These are phyloP conservation scores for Entomortierella lignicola DNA, from an alignment of 192 early-diverging fungal species.

Conservation along the genomic window DNA sequence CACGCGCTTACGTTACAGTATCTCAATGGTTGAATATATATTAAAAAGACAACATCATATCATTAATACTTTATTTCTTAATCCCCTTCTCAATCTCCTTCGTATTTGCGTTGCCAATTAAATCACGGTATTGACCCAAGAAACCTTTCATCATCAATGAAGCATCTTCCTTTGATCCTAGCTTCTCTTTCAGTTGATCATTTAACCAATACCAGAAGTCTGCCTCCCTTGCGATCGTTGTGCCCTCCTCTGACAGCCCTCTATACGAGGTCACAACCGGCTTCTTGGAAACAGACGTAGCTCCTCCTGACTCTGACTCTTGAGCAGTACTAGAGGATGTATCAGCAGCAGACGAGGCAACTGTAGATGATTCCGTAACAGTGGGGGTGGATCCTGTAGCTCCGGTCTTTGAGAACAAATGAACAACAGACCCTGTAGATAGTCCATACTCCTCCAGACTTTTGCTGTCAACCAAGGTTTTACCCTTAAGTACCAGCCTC, in stretches of 20 bases:
- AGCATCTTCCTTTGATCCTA: slow-evolving; percentile 51
- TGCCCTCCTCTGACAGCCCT: slow-evolving; percentile 38
- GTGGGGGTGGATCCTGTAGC: neutral
- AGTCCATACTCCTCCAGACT: slow-evolving; percentile 63
- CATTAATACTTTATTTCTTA: slow-evolving; percentile 42
- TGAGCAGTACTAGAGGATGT: neutral
- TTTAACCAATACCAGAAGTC: slow-evolving; percentile 56
- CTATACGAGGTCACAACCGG: slow-evolving; percentile 30
- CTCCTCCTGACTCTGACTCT: neutral
- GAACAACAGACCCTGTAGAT: slow-evolving; percentile 54
- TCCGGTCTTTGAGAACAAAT: slow-evolving; percentile 62
- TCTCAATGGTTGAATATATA: too few species aligned
- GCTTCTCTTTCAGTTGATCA: slow-evolving; percentile 43
- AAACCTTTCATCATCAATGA: slow-evolving; percentile 50
- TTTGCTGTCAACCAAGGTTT: slow-evolving; percentile 66
- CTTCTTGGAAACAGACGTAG: slow-evolving; percentile 10
- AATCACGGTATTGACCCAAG: slow-evolving; percentile 44
- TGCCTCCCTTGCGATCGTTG: slow-evolving; percentile 33
- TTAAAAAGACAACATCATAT: too few species aligned
- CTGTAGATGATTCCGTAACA: neutral
- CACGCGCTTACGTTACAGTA: too few species aligned
- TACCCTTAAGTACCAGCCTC: slow-evolving; percentile 70
- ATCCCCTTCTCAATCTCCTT: slow-evolving; percentile 46
- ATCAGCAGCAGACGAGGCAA: neutral
- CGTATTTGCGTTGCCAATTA: slow-evolving; percentile 45